Conservation (phyloP, 257 asterid species). For the Solanum lycopersicoides region DNA sequence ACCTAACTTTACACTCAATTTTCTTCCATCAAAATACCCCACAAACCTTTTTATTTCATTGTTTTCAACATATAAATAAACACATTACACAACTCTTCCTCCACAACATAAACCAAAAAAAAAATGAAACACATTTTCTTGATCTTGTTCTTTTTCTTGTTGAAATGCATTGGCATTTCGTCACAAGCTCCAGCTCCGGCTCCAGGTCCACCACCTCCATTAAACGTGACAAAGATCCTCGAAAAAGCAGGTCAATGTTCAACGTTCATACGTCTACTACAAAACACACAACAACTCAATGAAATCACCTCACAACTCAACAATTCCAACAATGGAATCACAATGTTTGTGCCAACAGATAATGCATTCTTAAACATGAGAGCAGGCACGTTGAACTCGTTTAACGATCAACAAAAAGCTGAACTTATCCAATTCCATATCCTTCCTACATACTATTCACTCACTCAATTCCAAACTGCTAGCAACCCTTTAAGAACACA, state of each 20-base stretch:
- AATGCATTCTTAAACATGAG: conserved; percentile 31
- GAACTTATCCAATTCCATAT: conserved; percentile 38
- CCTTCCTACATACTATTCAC: conserved; percentile 22
- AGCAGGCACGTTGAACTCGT: conserved; percentile 31
- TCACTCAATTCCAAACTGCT: conserved; percentile 34
- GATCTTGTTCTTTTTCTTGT: conserved; percentile 11
- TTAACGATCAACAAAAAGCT: conserved; percentile 24
- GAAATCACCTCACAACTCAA: conserved; percentile 46
- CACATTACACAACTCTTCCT: not conserved
- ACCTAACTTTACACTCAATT: not conserved
- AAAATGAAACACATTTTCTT: not conserved
- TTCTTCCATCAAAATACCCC: not conserved
- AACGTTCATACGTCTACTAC: conserved; percentile 42
- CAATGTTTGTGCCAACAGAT: conserved; percentile 35
- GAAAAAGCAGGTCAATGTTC: conserved; percentile 37
- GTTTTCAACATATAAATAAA: conserved; percentile 2
- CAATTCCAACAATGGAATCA: conserved; percentile 35
- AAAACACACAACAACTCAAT: conserved; percentile 34
- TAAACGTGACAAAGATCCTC: conserved; percentile 42
- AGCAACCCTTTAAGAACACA: conserved; percentile 44
- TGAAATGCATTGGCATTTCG: not conserved
- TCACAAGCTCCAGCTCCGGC: conserved; percentile 29
- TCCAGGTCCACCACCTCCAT: conserved; percentile 32
- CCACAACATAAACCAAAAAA: not conserved
- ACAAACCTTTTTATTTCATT: not conserved